Base-by-base conservation (phyloP, 441 rosid species). In the Populus hybrid region DNA sequence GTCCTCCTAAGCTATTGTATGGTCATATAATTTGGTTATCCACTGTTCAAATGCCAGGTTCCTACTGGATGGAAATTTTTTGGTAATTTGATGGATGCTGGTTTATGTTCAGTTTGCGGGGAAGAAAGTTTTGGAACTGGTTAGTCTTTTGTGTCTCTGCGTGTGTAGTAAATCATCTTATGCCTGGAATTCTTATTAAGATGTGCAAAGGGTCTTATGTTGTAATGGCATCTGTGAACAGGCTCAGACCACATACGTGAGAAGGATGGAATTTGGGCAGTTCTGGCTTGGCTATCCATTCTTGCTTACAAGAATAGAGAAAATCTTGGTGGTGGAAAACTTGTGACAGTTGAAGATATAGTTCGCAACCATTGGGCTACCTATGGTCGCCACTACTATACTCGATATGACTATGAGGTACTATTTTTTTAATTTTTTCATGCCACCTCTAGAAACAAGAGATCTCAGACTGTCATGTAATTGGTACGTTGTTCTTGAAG, bases 71-170 rank as follows among this genome's bases (percentile, higher is more conserved):
- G 98, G 99, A 96, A 96, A 80, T 94, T 94, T 82, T 96, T 96
- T 81, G 99, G 99, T 77, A 96, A 96, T 85, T 88, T 96, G 77
- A 96, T 96, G 99, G 99, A 96, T 86, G 99, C 93, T 68, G 98
- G 98, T 72, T 75, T 90, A 78, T 97, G 98, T 77, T 97, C 99
- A 72, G 70, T 97, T 71, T 97, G 99, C 75, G 99, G 98, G 32
- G 99, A 97, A 88, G 99, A 97, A 88, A 97, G 98, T 83, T 97
- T 97, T 86, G 98, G 99, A 86, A 93, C 99, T 83, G 98, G 99
- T 91, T 75, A 76, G 89, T 80, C 53, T 79, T 61, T 71, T 32
- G n/a, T 28, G 24, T 75, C 30, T 63, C 67, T 28, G 36, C 72
- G 26, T 79, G 3, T 23, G 12, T 63, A 11, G 76, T 71, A 35